Conservation (phyloP, 1,139 yeast species). For the Kurtzmaniella quercitrusa region DNA sequence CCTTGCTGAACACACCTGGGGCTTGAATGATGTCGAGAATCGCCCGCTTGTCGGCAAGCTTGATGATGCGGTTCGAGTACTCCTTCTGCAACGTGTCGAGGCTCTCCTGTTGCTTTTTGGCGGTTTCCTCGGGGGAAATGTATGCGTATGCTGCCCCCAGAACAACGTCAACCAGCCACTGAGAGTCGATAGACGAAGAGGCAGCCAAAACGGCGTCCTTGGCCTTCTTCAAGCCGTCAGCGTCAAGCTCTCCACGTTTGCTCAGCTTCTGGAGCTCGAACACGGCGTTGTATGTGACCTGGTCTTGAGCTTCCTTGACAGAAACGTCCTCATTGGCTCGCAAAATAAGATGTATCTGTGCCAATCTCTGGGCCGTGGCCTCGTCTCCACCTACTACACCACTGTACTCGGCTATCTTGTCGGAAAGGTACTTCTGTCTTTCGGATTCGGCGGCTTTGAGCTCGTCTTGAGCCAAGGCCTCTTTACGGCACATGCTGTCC, state of each 20-base stretch:
- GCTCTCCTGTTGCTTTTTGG: conserved; percentile 17
- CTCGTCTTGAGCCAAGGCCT: conserved; percentile 18
- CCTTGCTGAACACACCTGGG: conserved; percentile 29
- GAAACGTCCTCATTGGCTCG: conserved; percentile 7
- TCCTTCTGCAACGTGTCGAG: conserved; percentile 15
- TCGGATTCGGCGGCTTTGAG: not conserved
- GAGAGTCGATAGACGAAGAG: conserved; percentile 17
- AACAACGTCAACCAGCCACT: conserved; percentile 24
- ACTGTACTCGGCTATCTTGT: not conserved
- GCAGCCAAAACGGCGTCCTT: conserved; percentile 10
- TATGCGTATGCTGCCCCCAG: conserved; percentile 22
- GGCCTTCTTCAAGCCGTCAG: conserved; percentile 18
- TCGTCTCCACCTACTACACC: conserved; percentile 37
- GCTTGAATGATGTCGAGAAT: conserved; percentile 26
- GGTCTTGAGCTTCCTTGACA: conserved; percentile 53
- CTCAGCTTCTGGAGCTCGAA: conserved; percentile 44
- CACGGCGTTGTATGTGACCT: conserved; percentile 49
- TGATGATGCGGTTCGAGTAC: conserved; percentile 20
- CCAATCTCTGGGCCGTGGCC: conserved; percentile 18
- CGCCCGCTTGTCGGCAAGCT: conserved; percentile 20
- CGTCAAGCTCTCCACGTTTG: conserved; percentile 36
- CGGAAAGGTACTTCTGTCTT: not conserved
- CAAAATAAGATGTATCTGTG: conserved; percentile 11
- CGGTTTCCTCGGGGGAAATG: conserved; percentile 17
- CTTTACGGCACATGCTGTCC: conserved; percentile 57